Evolutionary conservation across 345 rosid genomes (phyloP).

Genomic region (Psidium friedrichsthalianum): DNA sequence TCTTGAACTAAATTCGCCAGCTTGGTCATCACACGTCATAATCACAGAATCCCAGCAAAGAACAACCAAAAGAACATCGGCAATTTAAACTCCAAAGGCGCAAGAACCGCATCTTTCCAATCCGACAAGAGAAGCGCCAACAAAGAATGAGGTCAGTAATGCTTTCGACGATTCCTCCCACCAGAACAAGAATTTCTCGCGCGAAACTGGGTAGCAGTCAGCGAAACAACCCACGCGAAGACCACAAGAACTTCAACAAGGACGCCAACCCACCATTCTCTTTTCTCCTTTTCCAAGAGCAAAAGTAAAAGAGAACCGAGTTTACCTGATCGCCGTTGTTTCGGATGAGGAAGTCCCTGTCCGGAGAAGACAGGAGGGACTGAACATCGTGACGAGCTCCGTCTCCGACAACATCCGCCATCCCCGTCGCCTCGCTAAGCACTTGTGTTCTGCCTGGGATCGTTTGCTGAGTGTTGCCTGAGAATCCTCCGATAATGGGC

Average conservation of each 20-base stretch:
- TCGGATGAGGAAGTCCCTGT: constrained; percentile 50
- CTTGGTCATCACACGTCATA: neutral
- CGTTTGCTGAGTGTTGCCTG: no score
- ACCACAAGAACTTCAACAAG: neutral
- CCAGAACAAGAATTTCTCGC: neutral
- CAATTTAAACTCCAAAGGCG: neutral
- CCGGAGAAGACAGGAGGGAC: constrained; percentile 38
- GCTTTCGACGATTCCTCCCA: neutral
- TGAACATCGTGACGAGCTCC: neutral
- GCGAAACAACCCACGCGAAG: neutral
- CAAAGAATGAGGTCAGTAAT: neutral
- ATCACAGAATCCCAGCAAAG: neutral
- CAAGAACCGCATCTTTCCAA: neutral
- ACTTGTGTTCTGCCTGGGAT: no score
- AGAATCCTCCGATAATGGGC: no score
- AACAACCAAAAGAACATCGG: neutral
- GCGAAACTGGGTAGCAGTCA: neutral
- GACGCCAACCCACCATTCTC: neutral
- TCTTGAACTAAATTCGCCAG: neutral
- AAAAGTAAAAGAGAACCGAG: neutral
- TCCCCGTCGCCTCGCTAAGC: neutral
- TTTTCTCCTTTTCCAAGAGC: neutral
- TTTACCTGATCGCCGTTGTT: constrained; percentile 46
- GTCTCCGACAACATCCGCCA: neutral
- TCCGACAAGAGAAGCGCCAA: neutral